These are phyloP conservation scores for Pseudotsuga menziesii DNA, from an alignment of 75 land plant genomes.

Conservation along the genomic window DNA sequence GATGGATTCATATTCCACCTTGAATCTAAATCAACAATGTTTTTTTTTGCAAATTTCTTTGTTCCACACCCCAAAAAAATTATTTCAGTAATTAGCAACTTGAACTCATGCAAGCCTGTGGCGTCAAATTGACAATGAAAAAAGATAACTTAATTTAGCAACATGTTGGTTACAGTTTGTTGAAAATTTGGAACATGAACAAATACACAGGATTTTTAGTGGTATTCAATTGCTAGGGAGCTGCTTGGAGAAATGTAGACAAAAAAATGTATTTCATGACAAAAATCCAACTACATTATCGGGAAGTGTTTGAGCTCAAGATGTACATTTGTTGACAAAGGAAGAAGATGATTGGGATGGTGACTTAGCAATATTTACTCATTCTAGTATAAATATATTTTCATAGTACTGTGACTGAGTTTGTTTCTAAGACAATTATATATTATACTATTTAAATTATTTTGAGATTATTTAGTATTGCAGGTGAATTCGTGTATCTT, in stretches of 20 bases:
- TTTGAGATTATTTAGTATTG: not conserved
- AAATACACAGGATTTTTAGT: slow-evolving; percentile 75
- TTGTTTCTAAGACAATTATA: too few relatives aligned
- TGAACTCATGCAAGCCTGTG: too few relatives aligned
- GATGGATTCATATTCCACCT: too few relatives aligned
- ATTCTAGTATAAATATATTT: slow-evolving; percentile 1
- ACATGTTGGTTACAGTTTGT: slow-evolving; percentile 35
- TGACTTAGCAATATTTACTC: slow-evolving; percentile 23
- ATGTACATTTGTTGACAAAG: slow-evolving; percentile 50
- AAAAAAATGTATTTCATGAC: slow-evolving; percentile 69
- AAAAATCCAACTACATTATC: slow-evolving; percentile 41
- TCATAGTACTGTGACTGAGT: not conserved
- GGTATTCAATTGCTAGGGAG: slow-evolving; percentile 89
- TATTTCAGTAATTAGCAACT: too few relatives aligned
- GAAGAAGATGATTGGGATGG: slow-evolving; percentile 57
- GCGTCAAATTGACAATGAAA: too few relatives aligned
- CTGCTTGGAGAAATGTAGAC: slow-evolving; percentile 70
- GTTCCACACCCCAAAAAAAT: too few relatives aligned
- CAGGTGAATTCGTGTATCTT: slow-evolving; percentile 42
- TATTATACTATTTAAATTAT: not conserved
- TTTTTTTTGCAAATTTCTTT: too few relatives aligned
- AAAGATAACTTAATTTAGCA: not conserved
- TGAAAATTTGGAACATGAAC: slow-evolving; percentile 92
- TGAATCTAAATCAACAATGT: too few relatives aligned
- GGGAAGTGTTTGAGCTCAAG: slow-evolving; percentile 42